Evolutionary conservation across 2,329 filamentous ascomycete species (phyloP).

Genomic region (Pseudogymnoascus sp.): DNA sequence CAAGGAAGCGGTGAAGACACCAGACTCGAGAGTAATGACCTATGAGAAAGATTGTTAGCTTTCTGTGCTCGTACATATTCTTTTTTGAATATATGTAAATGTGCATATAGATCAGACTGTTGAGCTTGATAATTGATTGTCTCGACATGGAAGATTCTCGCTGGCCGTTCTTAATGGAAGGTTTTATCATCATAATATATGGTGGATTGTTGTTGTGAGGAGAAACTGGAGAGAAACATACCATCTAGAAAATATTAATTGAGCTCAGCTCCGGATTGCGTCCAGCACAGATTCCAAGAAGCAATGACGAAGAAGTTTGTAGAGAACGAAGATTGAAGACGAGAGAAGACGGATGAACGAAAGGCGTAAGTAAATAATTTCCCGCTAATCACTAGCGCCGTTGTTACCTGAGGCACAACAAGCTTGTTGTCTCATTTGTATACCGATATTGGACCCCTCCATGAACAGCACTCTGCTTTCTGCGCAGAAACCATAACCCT

Average conservation of each 20-base stretch:
- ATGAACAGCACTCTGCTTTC: conserved; percentile 1
- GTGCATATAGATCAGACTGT: conserved; percentile 45
- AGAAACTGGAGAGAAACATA: conserved; percentile 19
- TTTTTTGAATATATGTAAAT: neutral
- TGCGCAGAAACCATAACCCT: neutral
- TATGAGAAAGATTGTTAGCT: conserved; percentile 1
- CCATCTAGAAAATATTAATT: conserved; percentile 24
- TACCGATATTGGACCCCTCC: conserved; percentile 7
- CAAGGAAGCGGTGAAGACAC: neutral
- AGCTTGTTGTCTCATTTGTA: conserved; percentile 9
- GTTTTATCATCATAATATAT: conserved; percentile 45
- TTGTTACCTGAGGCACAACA: conserved; percentile 8
- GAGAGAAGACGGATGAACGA: conserved; percentile 9
- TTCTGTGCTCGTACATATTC: neutral
- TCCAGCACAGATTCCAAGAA: neutral
- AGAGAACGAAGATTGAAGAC: conserved; percentile 8
- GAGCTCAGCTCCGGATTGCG: conserved; percentile 9
- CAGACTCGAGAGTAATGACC: neutral
- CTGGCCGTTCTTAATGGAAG: conserved; percentile 59
- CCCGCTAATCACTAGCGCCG: conserved; percentile 3
- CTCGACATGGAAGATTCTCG: conserved; percentile 52
- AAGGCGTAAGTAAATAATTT: conserved; percentile 10
- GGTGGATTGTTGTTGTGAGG: conserved; percentile 11
- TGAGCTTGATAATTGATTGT: conserved; percentile 52
- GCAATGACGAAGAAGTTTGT: neutral